Base-by-base conservation (phyloP, 2,329 filamentous ascomycete genomes). In the Ramularia endophylla region DNA sequence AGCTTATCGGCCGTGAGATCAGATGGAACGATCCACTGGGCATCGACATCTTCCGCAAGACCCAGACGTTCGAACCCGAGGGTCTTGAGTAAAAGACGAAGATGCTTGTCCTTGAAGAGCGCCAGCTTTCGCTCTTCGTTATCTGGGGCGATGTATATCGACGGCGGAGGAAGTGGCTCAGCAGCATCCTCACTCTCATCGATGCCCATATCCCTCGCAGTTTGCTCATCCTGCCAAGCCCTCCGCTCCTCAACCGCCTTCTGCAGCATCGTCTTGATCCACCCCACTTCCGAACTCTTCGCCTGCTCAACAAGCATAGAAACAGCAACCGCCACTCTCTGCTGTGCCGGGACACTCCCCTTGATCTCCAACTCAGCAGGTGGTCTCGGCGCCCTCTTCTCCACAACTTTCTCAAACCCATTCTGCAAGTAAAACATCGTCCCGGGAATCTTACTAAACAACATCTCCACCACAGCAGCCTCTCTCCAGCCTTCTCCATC, bases 361-460 rank as follows among this genome's bases (percentile, higher is more conserved):
- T 84, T 86, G 53, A 98, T 85, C 54, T 92, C 85, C 15, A 98
- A 71, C 58, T 94, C 86, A 8, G 85, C 85, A 0, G 82, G 87
- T 3, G 87, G 77, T 51, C 78, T 78, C 8, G 81, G 76, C 31
- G 79, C 74, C n/a, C 74, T 70, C 15, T 75, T 74, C 17, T 81
- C 61, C 0, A 82, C 78, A 51, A 90, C 87, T 58, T 82, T 86
- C 56, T 95, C 88, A 53, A 87, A 84, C 0, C 92, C 92, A 57
- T 89, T 88, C 59, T 97, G 89, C 4, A 98, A 74, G 60, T 87
- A 97, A 64, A 85, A 87, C 1, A 87, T 76, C 0, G 87, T 95
- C 33, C 78, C 77, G 38, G 81, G 82, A 43, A 88, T 84, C 64
- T 98, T 98, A 63, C 86, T 94, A 65, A 98, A 98, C 11, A 98